Evolutionary conservation across 805 yeast species (phyloP).

Genomic region (Blastobotrys attinorum): DNA sequence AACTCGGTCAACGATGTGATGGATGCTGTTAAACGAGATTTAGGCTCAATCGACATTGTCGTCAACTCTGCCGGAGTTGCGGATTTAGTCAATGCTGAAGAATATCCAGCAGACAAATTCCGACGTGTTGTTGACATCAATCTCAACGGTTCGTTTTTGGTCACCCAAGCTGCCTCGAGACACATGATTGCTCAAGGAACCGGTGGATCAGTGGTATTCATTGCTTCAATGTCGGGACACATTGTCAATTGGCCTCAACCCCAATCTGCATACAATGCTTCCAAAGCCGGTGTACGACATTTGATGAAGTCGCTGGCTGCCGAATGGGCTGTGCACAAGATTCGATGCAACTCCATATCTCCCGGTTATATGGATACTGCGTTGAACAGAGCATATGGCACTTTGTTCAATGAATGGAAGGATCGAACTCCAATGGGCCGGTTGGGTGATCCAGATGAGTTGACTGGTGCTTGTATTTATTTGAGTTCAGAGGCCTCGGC

Average conservation of each 20-base stretch:
- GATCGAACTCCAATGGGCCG: constrained; percentile 58
- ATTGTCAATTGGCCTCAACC: constrained; percentile 71
- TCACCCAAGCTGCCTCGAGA: constrained; percentile 57
- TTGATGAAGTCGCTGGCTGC: constrained; percentile 60
- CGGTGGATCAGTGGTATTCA: constrained; percentile 53
- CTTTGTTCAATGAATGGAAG: constrained; percentile 50
- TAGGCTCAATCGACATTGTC: constrained; percentile 48
- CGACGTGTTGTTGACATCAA: constrained; percentile 58
- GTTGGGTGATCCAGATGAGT: constrained; percentile 64
- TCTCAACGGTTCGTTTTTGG: constrained; percentile 58
- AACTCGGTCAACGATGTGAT: constrained; percentile 42
- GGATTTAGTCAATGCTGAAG: constrained; percentile 62
- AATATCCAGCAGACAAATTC: constrained; percentile 56
- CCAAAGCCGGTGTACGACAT: constrained; percentile 66
- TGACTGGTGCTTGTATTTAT: constrained; percentile 58
- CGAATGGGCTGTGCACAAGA: constrained; percentile 64
- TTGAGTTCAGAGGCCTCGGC: constrained; percentile 48
- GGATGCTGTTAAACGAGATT: constrained; percentile 44
- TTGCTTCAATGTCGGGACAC: constrained; percentile 65
- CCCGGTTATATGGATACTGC: constrained; percentile 70
- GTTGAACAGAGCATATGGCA: constrained; percentile 51
- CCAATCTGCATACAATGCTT: constrained; percentile 61
- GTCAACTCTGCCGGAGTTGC: constrained; percentile 63
- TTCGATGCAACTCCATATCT: constrained; percentile 58
- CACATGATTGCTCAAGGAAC: constrained; percentile 52